phyloP scores from a whole-genome alignment of 2,329 filamentous ascomycete genomes.

The Stagonosporopsis tanaceti region DNA sequence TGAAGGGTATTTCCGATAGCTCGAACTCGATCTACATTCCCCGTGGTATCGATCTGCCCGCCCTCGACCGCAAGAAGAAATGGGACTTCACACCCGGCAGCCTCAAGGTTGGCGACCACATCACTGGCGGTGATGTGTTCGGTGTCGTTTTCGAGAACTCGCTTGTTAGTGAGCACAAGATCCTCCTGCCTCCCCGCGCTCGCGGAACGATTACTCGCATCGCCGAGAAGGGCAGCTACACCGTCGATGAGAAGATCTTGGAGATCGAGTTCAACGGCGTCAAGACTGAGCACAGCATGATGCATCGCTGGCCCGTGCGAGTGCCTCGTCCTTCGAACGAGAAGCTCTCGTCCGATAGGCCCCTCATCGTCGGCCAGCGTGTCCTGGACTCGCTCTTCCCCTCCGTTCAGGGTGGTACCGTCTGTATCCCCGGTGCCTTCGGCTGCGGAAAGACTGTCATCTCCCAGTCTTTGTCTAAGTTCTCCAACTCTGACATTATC shows the following conservation, averaged over 20 bases:
- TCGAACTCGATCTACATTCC: slow-evolving; percentile 96
- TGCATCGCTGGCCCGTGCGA: slow-evolving; percentile 98
- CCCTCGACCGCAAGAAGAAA: slow-evolving; percentile 88
- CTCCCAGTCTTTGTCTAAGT: slow-evolving; percentile 97
- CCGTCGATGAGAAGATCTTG: slow-evolving; percentile 90
- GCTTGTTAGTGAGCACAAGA: slow-evolving; percentile 90
- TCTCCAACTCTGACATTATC: slow-evolving; percentile 99
- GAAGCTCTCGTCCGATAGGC: slow-evolving; percentile 86
- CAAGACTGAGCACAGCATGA: slow-evolving; percentile 95
- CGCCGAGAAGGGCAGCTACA: slow-evolving; percentile 88
- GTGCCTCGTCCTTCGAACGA: slow-evolving; percentile 91
- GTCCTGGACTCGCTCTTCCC: slow-evolving; percentile 97
- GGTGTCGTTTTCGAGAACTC: slow-evolving; percentile 96
- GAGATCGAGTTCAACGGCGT: slow-evolving; percentile 97
- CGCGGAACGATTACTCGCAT: slow-evolving; percentile 93
- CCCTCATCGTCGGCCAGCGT: slow-evolving; percentile 95
- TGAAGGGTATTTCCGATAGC: slow-evolving; percentile 79
- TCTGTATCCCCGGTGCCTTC: slow-evolving; percentile 97
- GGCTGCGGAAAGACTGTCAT: slow-evolving; percentile 99
- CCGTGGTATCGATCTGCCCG: slow-evolving; percentile 86
- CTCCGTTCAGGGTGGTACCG: slow-evolving; percentile 94
- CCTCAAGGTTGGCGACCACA: slow-evolving; percentile 95
- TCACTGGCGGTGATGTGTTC: slow-evolving; percentile 95
- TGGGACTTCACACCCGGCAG: slow-evolving; percentile 91
- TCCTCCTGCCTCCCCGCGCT: slow-evolving; percentile 88